Percentiles rank a stretch among this genome's conserved stretches.
phyloP scores from a whole-genome alignment of 208 protist genomes.

The Trypanosoma platydactyli region DNA sequence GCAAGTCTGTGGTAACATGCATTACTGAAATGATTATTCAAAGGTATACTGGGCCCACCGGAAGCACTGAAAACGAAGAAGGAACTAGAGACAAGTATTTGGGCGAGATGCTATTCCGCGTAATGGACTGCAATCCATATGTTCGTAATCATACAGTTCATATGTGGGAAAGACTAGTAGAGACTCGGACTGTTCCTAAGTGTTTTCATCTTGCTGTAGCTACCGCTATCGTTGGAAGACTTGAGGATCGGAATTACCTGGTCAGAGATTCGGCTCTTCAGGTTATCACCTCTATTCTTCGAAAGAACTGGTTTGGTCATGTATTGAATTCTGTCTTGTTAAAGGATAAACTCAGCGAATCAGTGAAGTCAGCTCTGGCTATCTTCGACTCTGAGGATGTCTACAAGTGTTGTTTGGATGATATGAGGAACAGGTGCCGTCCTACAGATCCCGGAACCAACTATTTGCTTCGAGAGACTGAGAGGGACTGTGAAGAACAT shows the following conservation, averaged over 20 bases:
- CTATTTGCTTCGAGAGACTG: conserved; percentile 30
- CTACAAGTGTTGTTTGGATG: conserved; percentile 25
- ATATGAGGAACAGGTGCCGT: conserved; percentile 30
- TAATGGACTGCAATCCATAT: conserved; percentile 89
- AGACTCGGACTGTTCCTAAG: conserved; percentile 72
- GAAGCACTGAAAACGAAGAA: conserved; percentile 44
- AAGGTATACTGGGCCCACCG: conserved; percentile 59
- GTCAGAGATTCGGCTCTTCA: conserved; percentile 83
- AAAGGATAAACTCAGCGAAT: conserved; percentile 52
- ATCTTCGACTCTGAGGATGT: conserved; percentile 36
- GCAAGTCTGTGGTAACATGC: conserved; percentile 81
- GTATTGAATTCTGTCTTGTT: conserved; percentile 65
- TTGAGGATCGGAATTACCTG: conserved; percentile 86
- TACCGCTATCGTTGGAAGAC: conserved; percentile 61
- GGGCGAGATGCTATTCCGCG: conserved; percentile 79
- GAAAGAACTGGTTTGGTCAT: conserved; percentile 86
- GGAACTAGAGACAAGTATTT: conserved; percentile 60
- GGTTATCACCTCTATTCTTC: conserved; percentile 56
- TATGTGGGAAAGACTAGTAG: conserved; percentile 74
- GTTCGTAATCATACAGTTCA: conserved; percentile 84
- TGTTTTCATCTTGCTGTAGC: conserved; percentile 71
- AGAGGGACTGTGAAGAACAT: conserved; percentile 5
- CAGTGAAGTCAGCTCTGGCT: conserved; percentile 22
- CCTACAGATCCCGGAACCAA: conserved; percentile 34
- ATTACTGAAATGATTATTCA: conserved; percentile 85